Percentiles rank a stretch among this genome's conserved stretches.
Conservation (phyloP, 768 basidiomycete species). For the Nidula microcarpa region DNA sequence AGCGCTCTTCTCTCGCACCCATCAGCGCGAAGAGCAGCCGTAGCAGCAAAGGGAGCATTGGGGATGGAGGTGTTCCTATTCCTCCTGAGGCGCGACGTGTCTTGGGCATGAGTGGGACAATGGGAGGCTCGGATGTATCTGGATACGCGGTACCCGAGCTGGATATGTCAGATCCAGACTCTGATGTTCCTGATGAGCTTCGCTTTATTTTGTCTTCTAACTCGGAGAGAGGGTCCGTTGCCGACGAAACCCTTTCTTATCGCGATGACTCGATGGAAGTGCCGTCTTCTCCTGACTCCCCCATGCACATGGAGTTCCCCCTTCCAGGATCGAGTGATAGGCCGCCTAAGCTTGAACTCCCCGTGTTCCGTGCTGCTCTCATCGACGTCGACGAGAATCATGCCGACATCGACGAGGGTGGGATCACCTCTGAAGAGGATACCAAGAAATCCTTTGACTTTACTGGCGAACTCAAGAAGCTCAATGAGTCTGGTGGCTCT, state of each 20-base stretch:
- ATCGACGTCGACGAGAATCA: conserved; percentile 14
- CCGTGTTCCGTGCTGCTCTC: conserved; percentile 40
- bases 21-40: conserved; percentile 12
- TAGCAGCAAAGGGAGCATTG: conserved; percentile 14
- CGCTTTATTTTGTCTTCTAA: conserved; percentile 51
- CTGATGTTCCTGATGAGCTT: conserved; percentile 80
- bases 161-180: conserved; percentile 63
- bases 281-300: background rate
- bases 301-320: conserved; percentile 11
- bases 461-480: conserved; percentile 68
- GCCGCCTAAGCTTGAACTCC: conserved; percentile 19
- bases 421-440: conserved; percentile 47
- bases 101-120: conserved; percentile 65
- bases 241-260: conserved; percentile 14
- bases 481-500: conserved; percentile 68
- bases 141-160: conserved; percentile 38
- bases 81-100: conserved; percentile 48
- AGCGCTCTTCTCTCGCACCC: conserved; percentile 19
- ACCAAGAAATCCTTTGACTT: conserved; percentile 85
- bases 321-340: conserved; percentile 24
- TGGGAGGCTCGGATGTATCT: conserved; percentile 57
- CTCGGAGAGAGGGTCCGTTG: conserved; percentile 25
- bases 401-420: conserved; percentile 36
- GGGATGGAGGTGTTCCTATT: conserved; percentile 7
- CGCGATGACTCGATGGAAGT: background rate